A percentile compares a stretch with the other conserved stretches of the same genome.
phyloP scores from a whole-genome alignment of 257 asterid genomes.

The Knoxia roxburghii region DNA sequence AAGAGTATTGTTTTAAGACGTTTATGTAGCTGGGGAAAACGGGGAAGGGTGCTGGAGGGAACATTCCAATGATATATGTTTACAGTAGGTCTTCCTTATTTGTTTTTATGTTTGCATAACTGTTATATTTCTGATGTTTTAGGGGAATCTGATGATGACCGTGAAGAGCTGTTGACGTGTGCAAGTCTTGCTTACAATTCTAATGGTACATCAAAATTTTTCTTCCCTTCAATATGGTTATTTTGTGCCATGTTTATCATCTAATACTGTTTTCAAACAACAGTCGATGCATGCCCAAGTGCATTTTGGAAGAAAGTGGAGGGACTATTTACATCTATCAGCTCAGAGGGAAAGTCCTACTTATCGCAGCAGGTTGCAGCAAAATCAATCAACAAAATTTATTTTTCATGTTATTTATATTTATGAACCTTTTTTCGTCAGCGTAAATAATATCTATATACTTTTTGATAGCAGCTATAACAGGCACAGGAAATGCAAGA shows the following conservation, averaged over 20 bases:
- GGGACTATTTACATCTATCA: slow-evolving; percentile 52
- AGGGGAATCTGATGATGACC: slow-evolving; percentile 95
- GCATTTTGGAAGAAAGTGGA: slow-evolving; percentile 82
- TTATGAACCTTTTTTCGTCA: slow-evolving; percentile 7
- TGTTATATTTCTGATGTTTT: slow-evolving; percentile 17
- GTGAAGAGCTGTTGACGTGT: slow-evolving; percentile 72
- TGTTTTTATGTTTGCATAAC: slow-evolving; percentile 1
- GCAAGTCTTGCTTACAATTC: slow-evolving; percentile 66
- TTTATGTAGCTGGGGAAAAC: not conserved
- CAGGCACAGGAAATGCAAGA: slow-evolving; percentile 48
- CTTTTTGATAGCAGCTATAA: slow-evolving; percentile 49
- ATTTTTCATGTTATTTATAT: not conserved
- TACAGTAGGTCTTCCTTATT: not conserved
- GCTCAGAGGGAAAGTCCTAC: slow-evolving; percentile 58
- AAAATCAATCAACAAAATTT: too few relatives aligned
- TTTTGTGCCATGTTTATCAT: slow-evolving; percentile 2
- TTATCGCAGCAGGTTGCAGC: slow-evolving; percentile 57
- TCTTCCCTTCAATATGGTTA: slow-evolving; percentile 1
- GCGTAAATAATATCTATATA: slow-evolving; percentile 8
- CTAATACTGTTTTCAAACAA: slow-evolving; percentile 19
- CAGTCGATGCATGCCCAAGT: slow-evolving; percentile 75
- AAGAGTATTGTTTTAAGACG: not conserved
- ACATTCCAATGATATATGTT: not conserved
- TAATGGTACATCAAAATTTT: slow-evolving; percentile 28
- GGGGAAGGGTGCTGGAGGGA: not conserved